Evolutionary conservation across 228 moss, liverwort and hornwort species (phyloP), one percentile per base, ranked within the genome.

Genomic region (Sphagnum fallax): DNA sequence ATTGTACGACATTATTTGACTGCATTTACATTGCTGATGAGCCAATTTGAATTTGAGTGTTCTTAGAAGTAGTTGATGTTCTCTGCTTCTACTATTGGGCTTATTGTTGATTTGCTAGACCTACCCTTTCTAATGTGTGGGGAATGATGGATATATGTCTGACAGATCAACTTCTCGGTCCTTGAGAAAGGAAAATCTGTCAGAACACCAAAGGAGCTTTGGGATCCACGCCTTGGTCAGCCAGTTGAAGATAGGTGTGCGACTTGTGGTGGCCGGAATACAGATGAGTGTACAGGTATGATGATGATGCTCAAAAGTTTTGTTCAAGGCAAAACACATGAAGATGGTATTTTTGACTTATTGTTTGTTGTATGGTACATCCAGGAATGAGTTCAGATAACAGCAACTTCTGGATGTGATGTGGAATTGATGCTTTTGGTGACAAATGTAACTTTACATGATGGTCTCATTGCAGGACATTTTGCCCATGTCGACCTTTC

Each of bases 221-320:
- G 75, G 50, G 86, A 86, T 69, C 76, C 86, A 75, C 86, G 86
- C n/a, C 86, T 86, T 58, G 86, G 86, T 57, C 73, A 82, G 66
- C 86, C 86, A 69, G 71, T 82, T 52, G 86, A 80, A 72, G 73
- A 86, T 70, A 76, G 63, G 52, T 86, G 86, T 60, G 78, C 71
- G 16, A 86, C 86, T 55, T 86, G 86, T 67, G 79, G 86, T 53
- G 86, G 86, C 13, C 75, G 69, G 65, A 86, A 71, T 64, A 77
- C 74, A 59, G 80, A 86, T n/a, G 80, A 82, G 71, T 86, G 86
- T 63, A 67, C 86, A 86, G 86, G 86, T 82, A 67, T 11, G 55
- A 12, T 9, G 32, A 32, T 32, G 32, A 32, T 32, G 2, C 32
- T 32, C 32, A 32, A 32, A 32, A 32, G 32, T 1, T 12, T 55